These are phyloP conservation scores for Phytophthora megakarya DNA, from an alignment of 352 stramenopile genomes.

Conservation along the genomic window DNA sequence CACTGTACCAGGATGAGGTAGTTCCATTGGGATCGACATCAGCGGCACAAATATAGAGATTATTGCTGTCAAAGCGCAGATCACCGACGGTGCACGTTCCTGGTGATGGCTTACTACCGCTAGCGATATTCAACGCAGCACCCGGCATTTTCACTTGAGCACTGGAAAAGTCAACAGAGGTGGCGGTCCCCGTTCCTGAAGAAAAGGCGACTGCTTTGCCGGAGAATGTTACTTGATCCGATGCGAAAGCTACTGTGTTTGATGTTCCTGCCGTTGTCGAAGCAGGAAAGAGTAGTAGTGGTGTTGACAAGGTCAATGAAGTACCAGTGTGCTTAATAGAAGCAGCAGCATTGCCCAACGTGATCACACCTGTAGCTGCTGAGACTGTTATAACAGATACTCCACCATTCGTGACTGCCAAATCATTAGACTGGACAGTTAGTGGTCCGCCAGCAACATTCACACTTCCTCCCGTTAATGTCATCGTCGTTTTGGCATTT, in stretches of 20 bases:
- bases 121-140: slow-evolving; percentile 29
- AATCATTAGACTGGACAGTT: slow-evolving; percentile 33
- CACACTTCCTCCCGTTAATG: slow-evolving; percentile 31
- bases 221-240: neutral
- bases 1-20: neutral
- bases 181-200: neutral
- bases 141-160: slow-evolving; percentile 3
- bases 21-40: neutral
- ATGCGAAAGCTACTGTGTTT: neutral
- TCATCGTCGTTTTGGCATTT: slow-evolving; percentile 32
- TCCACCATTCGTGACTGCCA: slow-evolving; percentile 23
- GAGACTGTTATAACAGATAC: slow-evolving; percentile 25
- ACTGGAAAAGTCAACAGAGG: slow-evolving; percentile 21
- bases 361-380: slow-evolving; percentile 32
- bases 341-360: slow-evolving; percentile 18
- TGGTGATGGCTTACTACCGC: neutral
- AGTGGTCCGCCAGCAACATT: slow-evolving; percentile 38
- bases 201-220: slow-evolving; percentile 7
- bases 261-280: neutral
- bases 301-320: slow-evolving; percentile 41
- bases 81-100: slow-evolving; percentile 28
- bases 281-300: slow-evolving; percentile 14
- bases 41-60: slow-evolving; percentile 34
- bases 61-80: slow-evolving; percentile 27
- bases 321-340: slow-evolving; percentile 36